Evolutionary conservation across 768 basidiomycete genomes (phyloP).

Genomic region (Boletus reticulatus): DNA sequence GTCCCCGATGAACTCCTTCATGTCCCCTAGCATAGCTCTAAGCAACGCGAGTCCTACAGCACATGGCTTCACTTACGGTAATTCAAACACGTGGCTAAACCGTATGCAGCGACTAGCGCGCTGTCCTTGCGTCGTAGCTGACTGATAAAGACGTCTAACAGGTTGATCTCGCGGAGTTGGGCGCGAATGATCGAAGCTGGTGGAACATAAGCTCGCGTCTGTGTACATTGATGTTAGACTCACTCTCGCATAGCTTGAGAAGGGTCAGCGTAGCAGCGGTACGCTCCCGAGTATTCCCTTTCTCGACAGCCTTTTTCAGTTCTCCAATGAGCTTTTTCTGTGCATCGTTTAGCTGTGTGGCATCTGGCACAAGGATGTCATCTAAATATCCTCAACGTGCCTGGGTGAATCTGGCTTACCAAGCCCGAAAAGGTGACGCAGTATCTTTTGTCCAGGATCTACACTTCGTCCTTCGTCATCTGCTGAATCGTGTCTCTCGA

Average conservation of each 20-base stretch:
- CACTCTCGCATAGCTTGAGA: conserved; percentile 22
- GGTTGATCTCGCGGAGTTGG: conserved; percentile 3
- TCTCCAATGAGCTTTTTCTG: conserved; percentile 12
- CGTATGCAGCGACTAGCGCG: conserved; percentile 22
- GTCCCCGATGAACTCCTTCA: conserved; percentile 9
- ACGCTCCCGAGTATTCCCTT: conserved; percentile 9
- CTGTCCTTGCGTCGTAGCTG: conserved; percentile 15
- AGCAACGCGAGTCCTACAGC: not conserved
- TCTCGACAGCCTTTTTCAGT: conserved; percentile 3
- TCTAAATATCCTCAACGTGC: not conserved
- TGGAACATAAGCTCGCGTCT: not conserved
- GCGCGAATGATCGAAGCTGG: conserved; percentile 6
- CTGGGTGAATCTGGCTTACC: conserved; percentile 4
- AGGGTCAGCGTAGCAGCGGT: conserved; percentile 23
- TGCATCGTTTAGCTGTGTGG: not conserved
- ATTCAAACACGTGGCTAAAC: conserved; percentile 16
- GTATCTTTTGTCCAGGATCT: not conserved
- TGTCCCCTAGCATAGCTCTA: conserved; percentile 6
- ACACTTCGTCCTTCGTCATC: not conserved
- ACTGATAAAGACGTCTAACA: conserved; percentile 12
- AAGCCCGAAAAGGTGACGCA: conserved; percentile 17
- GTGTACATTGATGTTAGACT: not conserved
- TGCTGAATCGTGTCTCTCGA: not conserved
- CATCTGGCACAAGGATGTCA: conserved; percentile 2
- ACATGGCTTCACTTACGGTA: conserved; percentile 6